A percentile compares a stretch with the other conserved stretches of the same genome.
phyloP scores from a whole-genome alignment of 306 rosid genomes.

The Pachyrhizus erosus region DNA sequence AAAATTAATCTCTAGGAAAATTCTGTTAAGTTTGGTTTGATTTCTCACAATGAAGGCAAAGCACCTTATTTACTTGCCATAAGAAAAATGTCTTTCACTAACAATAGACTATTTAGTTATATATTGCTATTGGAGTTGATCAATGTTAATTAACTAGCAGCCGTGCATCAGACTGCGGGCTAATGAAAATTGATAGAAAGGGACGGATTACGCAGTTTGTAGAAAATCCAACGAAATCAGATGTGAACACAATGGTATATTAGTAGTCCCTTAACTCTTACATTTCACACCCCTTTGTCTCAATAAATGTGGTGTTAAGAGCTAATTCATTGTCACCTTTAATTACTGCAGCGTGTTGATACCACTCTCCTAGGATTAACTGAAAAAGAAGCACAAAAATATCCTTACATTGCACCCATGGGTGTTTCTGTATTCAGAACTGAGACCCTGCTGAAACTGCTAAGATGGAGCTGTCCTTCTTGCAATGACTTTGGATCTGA shows the following conservation, averaged over 20 bases:
- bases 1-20: background rate
- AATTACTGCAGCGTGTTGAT: constrained; percentile 69
- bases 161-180: constrained; percentile 77
- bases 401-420: constrained; percentile 86
- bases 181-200: constrained; percentile 68
- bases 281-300: background rate
- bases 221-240: constrained; percentile 71
- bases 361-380: constrained; percentile 69
- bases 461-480: constrained; percentile 71
- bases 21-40: background rate
- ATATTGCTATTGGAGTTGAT: constrained; percentile 36
- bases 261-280: background rate
- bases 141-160: constrained; percentile 49
- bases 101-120: background rate
- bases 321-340: constrained; percentile 32
- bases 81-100: background rate
- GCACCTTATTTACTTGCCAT: no score
- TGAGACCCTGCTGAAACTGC: constrained; percentile 72
- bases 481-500: constrained; percentile 89
- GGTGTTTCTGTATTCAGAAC: constrained; percentile 84
- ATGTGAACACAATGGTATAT: constrained; percentile 77
- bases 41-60: background rate
- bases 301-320: background rate
- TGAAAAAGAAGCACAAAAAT: constrained; percentile 56
- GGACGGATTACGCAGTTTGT: constrained; percentile 67